Evolutionary conservation across 768 basidiomycete species (phyloP).

Genomic region (Tylopilus vinaceipallidus): DNA sequence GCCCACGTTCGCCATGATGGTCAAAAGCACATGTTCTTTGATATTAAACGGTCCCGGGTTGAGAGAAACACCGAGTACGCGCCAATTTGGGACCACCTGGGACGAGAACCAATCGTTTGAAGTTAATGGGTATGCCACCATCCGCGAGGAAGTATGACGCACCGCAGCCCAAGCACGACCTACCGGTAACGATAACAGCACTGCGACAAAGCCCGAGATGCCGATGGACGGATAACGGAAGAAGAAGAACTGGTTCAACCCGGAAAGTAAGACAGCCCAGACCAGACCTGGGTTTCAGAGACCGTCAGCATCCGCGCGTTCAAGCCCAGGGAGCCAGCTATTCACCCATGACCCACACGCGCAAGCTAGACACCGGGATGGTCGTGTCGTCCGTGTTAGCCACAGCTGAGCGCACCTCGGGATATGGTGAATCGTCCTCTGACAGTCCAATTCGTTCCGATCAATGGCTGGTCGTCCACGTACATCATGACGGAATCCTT

Average conservation of each 20-base stretch:
- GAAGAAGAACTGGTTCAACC: conserved; percentile 79
- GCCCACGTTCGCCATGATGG: conserved; percentile 63
- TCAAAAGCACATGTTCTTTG: conserved; percentile 70
- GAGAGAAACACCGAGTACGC: conserved; percentile 56
- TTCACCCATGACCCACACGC: conserved; percentile 56
- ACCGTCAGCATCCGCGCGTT: background rate
- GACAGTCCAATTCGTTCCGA: conserved; percentile 12
- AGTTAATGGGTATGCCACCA: background rate
- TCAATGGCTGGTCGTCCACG: background rate
- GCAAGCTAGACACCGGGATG: conserved; percentile 59
- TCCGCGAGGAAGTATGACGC: background rate
- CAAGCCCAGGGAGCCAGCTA: background rate
- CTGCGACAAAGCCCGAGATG: conserved; percentile 55
- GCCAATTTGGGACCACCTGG: conserved; percentile 48
- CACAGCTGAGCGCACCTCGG: conserved; percentile 77
- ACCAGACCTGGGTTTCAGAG: conserved; percentile 32
- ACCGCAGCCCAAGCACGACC: conserved; percentile 61
- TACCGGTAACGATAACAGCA: conserved; percentile 66
- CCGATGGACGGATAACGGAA: conserved; percentile 57
- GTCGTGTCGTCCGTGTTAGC: conserved; percentile 67
- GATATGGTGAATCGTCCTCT: conserved; percentile 82
- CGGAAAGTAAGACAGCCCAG: conserved; percentile 61
- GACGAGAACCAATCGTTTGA: background rate
- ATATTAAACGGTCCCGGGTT: conserved; percentile 78
- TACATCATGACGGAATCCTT: background rate